These are phyloP conservation scores for Gymnopilus dilepis DNA, from an alignment of 768 basidiomycete species.

Conservation along the genomic window DNA sequence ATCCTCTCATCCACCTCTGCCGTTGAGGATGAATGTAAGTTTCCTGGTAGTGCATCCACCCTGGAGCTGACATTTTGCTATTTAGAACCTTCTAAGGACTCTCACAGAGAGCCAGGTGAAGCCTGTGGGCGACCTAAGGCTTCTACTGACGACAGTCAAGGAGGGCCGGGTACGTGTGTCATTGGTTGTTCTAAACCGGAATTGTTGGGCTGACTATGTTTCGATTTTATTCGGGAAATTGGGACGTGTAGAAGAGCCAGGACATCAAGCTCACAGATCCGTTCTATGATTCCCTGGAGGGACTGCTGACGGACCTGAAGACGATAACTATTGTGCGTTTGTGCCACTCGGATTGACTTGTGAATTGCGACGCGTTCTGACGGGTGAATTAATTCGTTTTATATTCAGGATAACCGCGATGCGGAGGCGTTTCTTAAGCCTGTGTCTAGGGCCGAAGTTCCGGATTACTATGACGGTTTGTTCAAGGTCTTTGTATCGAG, in stretches of 20 bases:
- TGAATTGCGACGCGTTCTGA: slow-evolving; percentile 27
- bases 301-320: slow-evolving; percentile 84
- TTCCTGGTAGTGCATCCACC: slow-evolving; percentile 30
- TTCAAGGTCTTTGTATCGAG: no score
- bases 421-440: slow-evolving; percentile 94
- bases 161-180: slow-evolving; percentile 76
- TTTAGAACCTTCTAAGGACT: slow-evolving; percentile 87
- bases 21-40: slow-evolving; percentile 57
- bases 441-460: slow-evolving; percentile 86
- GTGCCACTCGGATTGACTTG: slow-evolving; percentile 29
- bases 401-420: slow-evolving; percentile 78
- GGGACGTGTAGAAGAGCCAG: slow-evolving; percentile 42
- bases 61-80: slow-evolving; percentile 10
- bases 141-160: slow-evolving; percentile 84
- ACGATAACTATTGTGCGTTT: slow-evolving; percentile 64
- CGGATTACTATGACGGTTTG: slow-evolving; percentile 90
- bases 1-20: no score
- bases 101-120: slow-evolving; percentile 80
- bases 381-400: slow-evolving; percentile 27
- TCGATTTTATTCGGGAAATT: no score
- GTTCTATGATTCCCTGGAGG: slow-evolving; percentile 94
- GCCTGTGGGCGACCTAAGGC: slow-evolving; percentile 76
- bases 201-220: slow-evolving; percentile 21
- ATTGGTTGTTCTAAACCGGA: slow-evolving; percentile 21
- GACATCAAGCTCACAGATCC: slow-evolving; percentile 81